Evolutionary conservation across 73 alveolate species (phyloP).

Genomic region (Durusdinium trenchii): DNA sequence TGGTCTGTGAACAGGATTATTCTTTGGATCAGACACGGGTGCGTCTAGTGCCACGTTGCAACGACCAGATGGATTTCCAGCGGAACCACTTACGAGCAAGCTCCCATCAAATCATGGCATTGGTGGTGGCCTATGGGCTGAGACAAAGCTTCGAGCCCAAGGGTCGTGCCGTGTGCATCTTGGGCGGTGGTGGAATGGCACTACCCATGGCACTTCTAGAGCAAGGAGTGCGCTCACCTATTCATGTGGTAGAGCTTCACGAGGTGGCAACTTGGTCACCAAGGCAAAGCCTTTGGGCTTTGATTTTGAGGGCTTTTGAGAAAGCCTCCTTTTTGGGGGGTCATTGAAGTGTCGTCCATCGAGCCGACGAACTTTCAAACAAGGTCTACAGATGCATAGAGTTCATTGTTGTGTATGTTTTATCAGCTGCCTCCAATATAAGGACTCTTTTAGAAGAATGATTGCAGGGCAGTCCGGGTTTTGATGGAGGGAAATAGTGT

Average conservation of each 20-base stretch:
- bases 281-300: background rate
- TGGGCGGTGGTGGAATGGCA: conserved; percentile 90
- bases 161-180: background rate
- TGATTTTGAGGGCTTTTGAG: background rate
- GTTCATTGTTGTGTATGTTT: too few relatives aligned
- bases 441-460: too few relatives aligned
- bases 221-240: background rate
- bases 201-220: conserved; percentile 63
- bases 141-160: background rate
- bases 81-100: conserved; percentile 38
- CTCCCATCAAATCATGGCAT: conserved; percentile 66
- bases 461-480: too few relatives aligned
- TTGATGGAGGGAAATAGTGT: too few relatives aligned
- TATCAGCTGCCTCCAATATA: too few relatives aligned
- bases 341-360: too few relatives aligned
- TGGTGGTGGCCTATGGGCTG: conserved; percentile 5
- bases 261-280: background rate
- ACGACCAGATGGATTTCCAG: background rate
- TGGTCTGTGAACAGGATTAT: conserved; percentile 34
- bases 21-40: conserved; percentile 79
- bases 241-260: conserved; percentile 49
- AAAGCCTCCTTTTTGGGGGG: too few relatives aligned
- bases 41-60: background rate
- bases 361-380: too few relatives aligned
- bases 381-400: too few relatives aligned